phyloP scores from a whole-genome alignment of 352 stramenopile genomes.

The Phytophthora vignae region DNA sequence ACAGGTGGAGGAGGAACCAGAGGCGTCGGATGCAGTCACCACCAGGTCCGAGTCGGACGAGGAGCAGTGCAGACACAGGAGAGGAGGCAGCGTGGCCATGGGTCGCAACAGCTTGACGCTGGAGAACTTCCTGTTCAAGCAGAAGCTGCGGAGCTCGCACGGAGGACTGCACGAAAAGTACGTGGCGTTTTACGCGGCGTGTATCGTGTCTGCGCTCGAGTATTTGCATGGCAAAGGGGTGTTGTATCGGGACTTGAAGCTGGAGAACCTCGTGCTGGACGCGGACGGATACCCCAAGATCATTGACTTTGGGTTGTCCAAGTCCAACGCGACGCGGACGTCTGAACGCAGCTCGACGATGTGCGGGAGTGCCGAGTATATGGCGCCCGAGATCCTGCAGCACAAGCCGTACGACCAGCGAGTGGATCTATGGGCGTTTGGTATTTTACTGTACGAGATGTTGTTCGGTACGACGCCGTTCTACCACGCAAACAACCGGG shows the following conservation, averaged over 20 bases:
- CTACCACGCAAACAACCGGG: conserved; percentile 81
- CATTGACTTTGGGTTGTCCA: conserved; percentile 78
- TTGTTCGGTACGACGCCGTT: conserved; percentile 82
- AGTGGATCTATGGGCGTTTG: conserved; percentile 79
- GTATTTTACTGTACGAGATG: conserved; percentile 81
- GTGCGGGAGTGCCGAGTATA: conserved; percentile 82
- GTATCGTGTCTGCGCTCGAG: conserved; percentile 93
- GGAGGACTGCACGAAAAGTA: conserved; percentile 88
- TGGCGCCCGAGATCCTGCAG: conserved; percentile 76
- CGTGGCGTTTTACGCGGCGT: conserved; percentile 95
- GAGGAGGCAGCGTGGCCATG: conserved; percentile 25
- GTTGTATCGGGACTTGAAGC: conserved; percentile 89
- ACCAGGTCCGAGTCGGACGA: conserved; percentile 59
- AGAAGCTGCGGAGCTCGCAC: conserved; percentile 39
- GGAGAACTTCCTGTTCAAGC: conserved; percentile 54
- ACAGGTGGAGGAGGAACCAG: conserved; percentile 24
- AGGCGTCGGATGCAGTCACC: conserved; percentile 33
- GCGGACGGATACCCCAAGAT: conserved; percentile 86
- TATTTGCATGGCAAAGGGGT: conserved; percentile 68
- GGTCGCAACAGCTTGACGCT: conserved; percentile 44
- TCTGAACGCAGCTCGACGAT: conserved; percentile 54
- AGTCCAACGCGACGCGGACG: conserved; percentile 59
- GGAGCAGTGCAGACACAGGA: conserved; percentile 31
- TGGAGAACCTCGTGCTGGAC: conserved; percentile 91
- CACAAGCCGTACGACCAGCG: conserved; percentile 65